phyloP scores from a whole-genome alignment of 192 early-diverging fungal genomes.

The Radiomyces spectabilis region DNA sequence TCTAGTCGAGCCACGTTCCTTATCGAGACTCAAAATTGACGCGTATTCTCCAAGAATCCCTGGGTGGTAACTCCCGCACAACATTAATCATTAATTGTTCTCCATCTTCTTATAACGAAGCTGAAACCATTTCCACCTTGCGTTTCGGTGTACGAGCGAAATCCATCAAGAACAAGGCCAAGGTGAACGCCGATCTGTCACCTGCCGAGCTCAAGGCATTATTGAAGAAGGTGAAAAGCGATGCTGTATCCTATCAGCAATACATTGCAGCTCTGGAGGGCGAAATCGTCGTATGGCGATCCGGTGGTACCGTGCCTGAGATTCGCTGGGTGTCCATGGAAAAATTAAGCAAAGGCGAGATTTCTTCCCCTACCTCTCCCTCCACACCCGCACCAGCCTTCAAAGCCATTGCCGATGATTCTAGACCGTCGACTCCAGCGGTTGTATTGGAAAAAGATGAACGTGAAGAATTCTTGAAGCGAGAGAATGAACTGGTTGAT shows the following conservation, averaged over 20 bases:
- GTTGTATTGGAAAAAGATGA: slow-evolving; percentile 79
- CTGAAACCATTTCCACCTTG: slow-evolving; percentile 89
- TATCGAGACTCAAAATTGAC: slow-evolving; percentile 99
- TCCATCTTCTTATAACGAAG: slow-evolving; percentile 94
- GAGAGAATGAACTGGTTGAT: slow-evolving; percentile 96
- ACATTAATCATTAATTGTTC: slow-evolving; percentile 99
- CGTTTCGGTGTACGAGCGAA: slow-evolving; percentile 98
- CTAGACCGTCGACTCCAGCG: slow-evolving; percentile 70
- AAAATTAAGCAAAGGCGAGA: slow-evolving; percentile 37
- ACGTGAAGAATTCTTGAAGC: slow-evolving; percentile 85
- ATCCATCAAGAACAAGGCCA: slow-evolving; percentile 99
- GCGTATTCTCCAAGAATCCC: slow-evolving; percentile 97
- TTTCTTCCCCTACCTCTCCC: slow-evolving; percentile 4
- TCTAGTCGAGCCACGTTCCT: slow-evolving; percentile 89
- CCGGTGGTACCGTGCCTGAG: slow-evolving; percentile 60
- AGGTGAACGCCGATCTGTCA: slow-evolving; percentile 94
- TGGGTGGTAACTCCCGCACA: slow-evolving; percentile 99
- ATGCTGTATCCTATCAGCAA: slow-evolving; percentile 72
- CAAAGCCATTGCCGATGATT: slow-evolving; percentile 37
- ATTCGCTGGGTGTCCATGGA: slow-evolving; percentile 59
- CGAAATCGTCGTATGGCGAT: slow-evolving; percentile 87
- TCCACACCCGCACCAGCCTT: slow-evolving; percentile 33
- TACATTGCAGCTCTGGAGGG: slow-evolving; percentile 82
- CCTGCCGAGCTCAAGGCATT: slow-evolving; percentile 91
- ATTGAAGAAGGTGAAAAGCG: slow-evolving; percentile 83